phyloP scores from a whole-genome alignment of 164 flowering plant species.

The Magnolia changhungtana region DNA sequence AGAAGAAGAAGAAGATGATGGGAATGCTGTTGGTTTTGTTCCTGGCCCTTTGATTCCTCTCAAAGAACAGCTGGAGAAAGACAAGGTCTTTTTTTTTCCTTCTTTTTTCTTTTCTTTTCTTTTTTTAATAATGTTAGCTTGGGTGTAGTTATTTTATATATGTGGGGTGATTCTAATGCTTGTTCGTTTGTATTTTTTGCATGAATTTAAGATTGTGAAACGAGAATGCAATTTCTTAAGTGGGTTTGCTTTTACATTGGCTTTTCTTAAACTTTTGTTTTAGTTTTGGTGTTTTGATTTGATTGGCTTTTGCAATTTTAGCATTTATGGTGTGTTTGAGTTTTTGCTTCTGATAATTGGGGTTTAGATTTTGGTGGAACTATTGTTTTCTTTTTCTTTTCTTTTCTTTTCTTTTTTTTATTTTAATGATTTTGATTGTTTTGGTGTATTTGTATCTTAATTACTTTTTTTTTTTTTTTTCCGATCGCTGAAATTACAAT shows the following conservation, averaged over 20 bases:
- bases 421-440: too few relatives aligned
- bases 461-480: too few relatives aligned
- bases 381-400: too few relatives aligned
- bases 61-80: constrained; percentile 54
- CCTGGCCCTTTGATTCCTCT: constrained; percentile 55
- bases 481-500: too few relatives aligned
- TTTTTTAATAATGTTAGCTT: neutral
- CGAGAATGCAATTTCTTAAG: neutral
- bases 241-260: neutral
- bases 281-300: neutral
- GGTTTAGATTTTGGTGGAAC: too few relatives aligned
- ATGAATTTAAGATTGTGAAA: neutral
- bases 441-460: too few relatives aligned
- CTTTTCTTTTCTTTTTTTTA: too few relatives aligned
- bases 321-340: neutral
- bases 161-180: neutral
- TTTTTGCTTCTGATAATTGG: too few relatives aligned
- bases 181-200: neutral
- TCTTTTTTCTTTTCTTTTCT: too few relatives aligned
- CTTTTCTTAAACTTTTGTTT: neutral
- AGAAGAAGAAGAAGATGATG: constrained; percentile 26
- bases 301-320: neutral
- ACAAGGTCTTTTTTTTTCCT: constrained; percentile 26
- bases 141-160: neutral
- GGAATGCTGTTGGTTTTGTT: constrained; percentile 29